Percentiles rank a stretch among this genome's conserved stretches.
Conservation (phyloP, 2,329 filamentous ascomycete genomes). For the Botryotinia convoluta region DNA sequence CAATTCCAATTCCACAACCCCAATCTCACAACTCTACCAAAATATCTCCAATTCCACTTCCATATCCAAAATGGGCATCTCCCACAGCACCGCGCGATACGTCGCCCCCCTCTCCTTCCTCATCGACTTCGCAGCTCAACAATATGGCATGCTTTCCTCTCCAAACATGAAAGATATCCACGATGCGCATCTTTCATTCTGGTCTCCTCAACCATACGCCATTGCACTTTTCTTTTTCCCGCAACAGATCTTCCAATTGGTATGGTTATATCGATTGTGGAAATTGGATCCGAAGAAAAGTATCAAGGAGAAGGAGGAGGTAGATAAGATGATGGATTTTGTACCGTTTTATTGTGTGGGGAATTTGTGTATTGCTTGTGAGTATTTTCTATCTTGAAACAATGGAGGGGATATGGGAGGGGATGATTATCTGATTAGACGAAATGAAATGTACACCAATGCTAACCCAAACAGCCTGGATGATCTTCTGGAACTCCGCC, state of each 20-base stretch:
- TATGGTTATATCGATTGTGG: slow-evolving; percentile 56
- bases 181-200: slow-evolving; percentile 56
- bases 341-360: slow-evolving; percentile 55
- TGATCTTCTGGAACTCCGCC: slow-evolving; percentile 60
- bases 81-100: slow-evolving; percentile 52
- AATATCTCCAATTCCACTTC: neutral
- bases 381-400: slow-evolving; percentile 27
- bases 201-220: slow-evolving; percentile 56
- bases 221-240: slow-evolving; percentile 61
- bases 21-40: neutral
- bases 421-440: neutral
- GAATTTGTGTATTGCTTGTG: slow-evolving; percentile 58
- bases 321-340: slow-evolving; percentile 51
- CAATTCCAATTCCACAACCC: neutral
- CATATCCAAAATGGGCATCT: slow-evolving; percentile 52
- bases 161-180: slow-evolving; percentile 61
- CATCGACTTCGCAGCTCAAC: slow-evolving; percentile 57
- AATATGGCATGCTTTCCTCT: slow-evolving; percentile 55
- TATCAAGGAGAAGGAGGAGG: slow-evolving; percentile 41
- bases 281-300: slow-evolving; percentile 45
- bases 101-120: slow-evolving; percentile 54
- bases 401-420: neutral
- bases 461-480: slow-evolving; percentile 45
- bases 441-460: neutral
- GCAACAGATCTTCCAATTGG: slow-evolving; percentile 57